Evolutionary conservation across 2,329 filamentous ascomycete genomes (phyloP).

Genomic region (Cercospora nicotianae): DNA sequence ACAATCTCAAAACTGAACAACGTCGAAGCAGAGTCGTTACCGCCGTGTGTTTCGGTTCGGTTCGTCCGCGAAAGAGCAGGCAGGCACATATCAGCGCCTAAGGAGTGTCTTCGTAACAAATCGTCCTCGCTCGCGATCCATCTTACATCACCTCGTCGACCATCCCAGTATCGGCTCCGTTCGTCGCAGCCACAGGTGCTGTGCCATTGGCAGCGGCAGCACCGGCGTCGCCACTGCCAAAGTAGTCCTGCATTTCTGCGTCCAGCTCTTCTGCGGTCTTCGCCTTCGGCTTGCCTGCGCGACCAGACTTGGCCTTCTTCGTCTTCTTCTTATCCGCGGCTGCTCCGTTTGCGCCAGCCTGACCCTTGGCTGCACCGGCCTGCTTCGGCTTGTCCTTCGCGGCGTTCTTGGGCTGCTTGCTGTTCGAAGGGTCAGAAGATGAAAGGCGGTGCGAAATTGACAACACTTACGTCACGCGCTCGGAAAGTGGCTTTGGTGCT

Average conservation of each 20-base stretch:
- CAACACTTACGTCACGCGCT: constrained; percentile 72
- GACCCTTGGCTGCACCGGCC: constrained; percentile 54
- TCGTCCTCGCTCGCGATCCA: constrained; percentile 5
- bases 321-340: constrained; percentile 44
- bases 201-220: constrained; percentile 48
- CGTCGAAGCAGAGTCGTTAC: not conserved
- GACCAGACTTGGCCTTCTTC: constrained; percentile 59
- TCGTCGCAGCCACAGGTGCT: constrained; percentile 48
- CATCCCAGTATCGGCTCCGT: constrained; percentile 55
- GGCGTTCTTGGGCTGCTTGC: constrained; percentile 38
- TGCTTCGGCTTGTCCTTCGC: constrained; percentile 34
- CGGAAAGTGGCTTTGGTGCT: constrained; percentile 72
- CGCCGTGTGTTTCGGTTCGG: not conserved
- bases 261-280: constrained; percentile 97
- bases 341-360: constrained; percentile 52
- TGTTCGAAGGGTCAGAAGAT: constrained; percentile 26
- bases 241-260: constrained; percentile 97
- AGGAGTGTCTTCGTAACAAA: not conserved
- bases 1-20: constrained; percentile 14
- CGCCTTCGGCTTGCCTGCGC: constrained; percentile 65
- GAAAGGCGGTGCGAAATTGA: not conserved
- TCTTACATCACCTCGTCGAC: constrained; percentile 55
- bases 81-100: not conserved
- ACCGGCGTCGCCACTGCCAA: constrained; percentile 54
- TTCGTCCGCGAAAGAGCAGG: constrained; percentile 7